A percentile compares a stretch with the other conserved stretches of the same genome.
Evolutionary conservation across 345 rosid genomes (phyloP).

Genomic region (Nephelium lappaceum): DNA sequence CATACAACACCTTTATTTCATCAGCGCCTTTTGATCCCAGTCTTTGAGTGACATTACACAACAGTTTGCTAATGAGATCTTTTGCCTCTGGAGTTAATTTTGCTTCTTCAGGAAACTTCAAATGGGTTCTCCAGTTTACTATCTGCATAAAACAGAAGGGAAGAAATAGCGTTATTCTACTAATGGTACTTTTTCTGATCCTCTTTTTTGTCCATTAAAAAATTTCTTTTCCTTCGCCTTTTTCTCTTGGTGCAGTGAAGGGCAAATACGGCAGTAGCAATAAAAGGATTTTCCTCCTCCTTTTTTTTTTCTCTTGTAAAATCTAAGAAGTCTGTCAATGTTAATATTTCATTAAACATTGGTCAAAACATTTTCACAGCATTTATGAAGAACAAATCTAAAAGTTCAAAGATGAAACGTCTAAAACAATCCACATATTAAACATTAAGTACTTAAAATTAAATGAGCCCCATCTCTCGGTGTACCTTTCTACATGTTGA

Average conservation of each 20-base stretch:
- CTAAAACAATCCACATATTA: neutral
- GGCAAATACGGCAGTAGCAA: neutral
- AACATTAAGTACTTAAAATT: neutral
- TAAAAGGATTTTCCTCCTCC: neutral
- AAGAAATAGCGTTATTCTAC: constrained; percentile 10
- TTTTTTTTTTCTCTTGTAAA: neutral
- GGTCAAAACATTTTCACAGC: neutral
- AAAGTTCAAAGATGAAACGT: neutral
- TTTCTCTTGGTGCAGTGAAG: neutral
- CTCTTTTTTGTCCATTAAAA: neutral
- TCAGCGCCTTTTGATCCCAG: constrained; percentile 82
- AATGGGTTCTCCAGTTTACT: constrained; percentile 92
- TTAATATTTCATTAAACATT: neutral
- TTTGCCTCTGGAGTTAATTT: constrained; percentile 70
- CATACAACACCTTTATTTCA: constrained; percentile 85
- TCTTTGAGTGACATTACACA: constrained; percentile 83
- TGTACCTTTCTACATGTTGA: constrained; percentile 91
- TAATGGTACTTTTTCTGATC: neutral
- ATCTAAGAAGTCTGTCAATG: neutral
- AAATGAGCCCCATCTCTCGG: constrained; percentile 11
- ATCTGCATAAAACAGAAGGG: constrained; percentile 47
- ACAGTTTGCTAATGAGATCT: constrained; percentile 74
- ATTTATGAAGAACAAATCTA: neutral
- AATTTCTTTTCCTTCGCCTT: neutral
- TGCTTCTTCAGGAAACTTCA: constrained; percentile 96